Base-by-base conservation (phyloP, 2,329 filamentous ascomycete genomes). In the Parastagonospora nodorum region DNA sequence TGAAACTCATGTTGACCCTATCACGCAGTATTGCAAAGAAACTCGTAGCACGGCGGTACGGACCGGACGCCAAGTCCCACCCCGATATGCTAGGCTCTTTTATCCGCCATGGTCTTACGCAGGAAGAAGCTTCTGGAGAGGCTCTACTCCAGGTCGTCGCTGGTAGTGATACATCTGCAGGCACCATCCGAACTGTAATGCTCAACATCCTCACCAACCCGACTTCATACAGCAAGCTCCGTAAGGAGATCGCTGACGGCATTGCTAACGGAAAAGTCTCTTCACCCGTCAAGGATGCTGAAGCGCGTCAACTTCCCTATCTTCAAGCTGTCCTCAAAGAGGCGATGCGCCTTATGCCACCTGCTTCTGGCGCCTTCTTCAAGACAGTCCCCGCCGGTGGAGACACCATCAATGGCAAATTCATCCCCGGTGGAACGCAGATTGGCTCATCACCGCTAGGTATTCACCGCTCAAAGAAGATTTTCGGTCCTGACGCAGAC, bases 131-230 rank as follows among this genome's bases (percentile, higher is more conserved):
- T 14, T 75, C 77, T 31, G 73, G 71, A 12, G 77, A 79, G 51
- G 75, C 74, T 0, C 54, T 78, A 4, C 69, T 76, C 1, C 76
- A 79, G 41, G 75, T 79, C 32, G 72, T 82, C n/a, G 82, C 82
- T 4, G 83, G 83, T 7, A 81, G 79, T 1, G 83, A 85, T 49
- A 84, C 81, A 0, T 81, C 81, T 0, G 82, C 83, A 1, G 80
- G 80, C 1, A 76, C 76, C 0, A 75, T 85, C 12, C 79, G 82
- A 8, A 72, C 77, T 19, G 80, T 77, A 0, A 61, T 85, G 45
- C 73, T 84, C 11, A 73, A 80, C 58, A 61, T 85, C 36, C 72
- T 79, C 7, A 80, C 78, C 8, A 79, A 74, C 11, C 78, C 80
- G 0, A 65, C 63, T 1, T 74, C 80, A 1, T 74, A 78, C 46